Conservation (phyloP, 257 asterid genomes). For the Forsythia viridissima region DNA sequence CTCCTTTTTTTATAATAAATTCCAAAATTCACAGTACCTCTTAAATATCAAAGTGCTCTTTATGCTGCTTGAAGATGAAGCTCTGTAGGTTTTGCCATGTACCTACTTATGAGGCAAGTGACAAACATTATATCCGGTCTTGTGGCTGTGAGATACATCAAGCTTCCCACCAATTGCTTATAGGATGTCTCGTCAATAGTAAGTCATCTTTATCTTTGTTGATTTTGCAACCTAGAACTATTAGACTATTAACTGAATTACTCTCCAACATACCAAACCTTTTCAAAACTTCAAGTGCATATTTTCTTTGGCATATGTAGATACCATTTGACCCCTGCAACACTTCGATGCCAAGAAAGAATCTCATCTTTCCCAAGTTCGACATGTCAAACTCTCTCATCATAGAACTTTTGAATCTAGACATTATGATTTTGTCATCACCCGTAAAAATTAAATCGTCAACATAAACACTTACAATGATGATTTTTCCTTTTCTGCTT, state of each 20-base stretch:
- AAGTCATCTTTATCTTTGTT: too few relatives aligned
- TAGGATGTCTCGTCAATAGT: background rate
- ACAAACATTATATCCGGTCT: background rate
- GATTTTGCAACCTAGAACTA: background rate
- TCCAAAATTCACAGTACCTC: background rate
- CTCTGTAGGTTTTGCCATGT: background rate
- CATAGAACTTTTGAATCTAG: background rate
- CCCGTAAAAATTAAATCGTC: background rate
- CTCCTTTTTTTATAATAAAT: background rate
- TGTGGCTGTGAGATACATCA: background rate
- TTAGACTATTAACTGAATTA: background rate
- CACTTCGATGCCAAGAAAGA: background rate
- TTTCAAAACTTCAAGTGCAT: background rate
- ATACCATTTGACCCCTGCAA: background rate
- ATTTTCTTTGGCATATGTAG: background rate
- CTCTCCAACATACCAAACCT: background rate
- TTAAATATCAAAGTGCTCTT: background rate
- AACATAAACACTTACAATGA: background rate
- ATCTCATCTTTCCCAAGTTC: too few relatives aligned
- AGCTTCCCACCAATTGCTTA: background rate
- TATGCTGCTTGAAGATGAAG: background rate
- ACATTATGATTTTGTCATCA: background rate
- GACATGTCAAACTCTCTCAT: too few relatives aligned
- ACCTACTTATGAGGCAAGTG: background rate
- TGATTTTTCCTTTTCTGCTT: background rate